Base-by-base conservation (phyloP, 2,329 filamentous ascomycete species). In the Arthroderma uncinatum region DNA sequence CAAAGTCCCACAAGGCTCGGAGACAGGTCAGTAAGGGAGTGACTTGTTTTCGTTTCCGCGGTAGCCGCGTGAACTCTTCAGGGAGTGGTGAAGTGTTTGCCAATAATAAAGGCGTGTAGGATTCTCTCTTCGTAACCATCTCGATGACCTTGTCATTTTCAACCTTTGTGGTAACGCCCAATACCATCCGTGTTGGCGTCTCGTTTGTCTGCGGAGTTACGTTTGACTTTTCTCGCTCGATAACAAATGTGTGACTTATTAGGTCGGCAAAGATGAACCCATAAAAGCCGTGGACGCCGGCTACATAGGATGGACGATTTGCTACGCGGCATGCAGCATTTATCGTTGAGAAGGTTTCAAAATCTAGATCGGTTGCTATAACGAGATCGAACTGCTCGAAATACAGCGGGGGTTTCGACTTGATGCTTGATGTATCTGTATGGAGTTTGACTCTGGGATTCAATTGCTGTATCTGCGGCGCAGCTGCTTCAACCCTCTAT, bases 261-360 rank as follows among this genome's bases (percentile, higher is more conserved):
- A 98, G 79, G 70, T 98, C 93, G 58, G 87, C 87, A 70, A 98
- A 98, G 63, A 95, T 87, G 74, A 89, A 98, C 57, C 93, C 93
- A 70, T 94, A 97, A 69, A 95, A 81, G 53, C 93, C 93, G 68
- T 96, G 89, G 2, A 86, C 82, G 54, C 84, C 86, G 36, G 90
- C 87, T 8, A 89, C 89, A 72, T 98, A 98, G 71, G 96, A 96
- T 9, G 90, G 84, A 52, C 83, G 82, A 61, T 82, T 80, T 60
- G 86, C 84, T 37, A 94, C 75, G 50, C 92, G 86, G 40, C 90
- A 91, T 28, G 87, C 86, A 21, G 88, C 88, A 73, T 97, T 96
- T 74, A 97, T 86, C 58, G 82, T 80, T 62, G 83, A 83, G 61
- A 94, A 81, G 0, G 83, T 83, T 58, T 81, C 77, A 47, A 93